phyloP scores from a whole-genome alignment of 2,329 filamentous ascomycete species.

The Fonsecaea monophora region DNA sequence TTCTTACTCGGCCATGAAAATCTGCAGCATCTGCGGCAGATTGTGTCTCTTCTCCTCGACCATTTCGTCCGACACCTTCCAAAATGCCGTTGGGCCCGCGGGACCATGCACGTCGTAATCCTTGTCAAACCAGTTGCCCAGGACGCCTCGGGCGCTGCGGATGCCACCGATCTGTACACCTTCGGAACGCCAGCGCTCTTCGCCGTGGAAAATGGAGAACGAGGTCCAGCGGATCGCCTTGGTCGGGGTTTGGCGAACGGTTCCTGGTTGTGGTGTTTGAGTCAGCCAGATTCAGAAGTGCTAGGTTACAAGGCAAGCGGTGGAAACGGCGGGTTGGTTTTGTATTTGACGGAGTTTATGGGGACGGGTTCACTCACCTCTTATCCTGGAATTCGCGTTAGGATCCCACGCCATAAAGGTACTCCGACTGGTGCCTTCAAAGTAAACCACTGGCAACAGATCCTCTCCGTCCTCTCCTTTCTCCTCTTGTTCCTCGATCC shows the following conservation, averaged over 20 bases:
- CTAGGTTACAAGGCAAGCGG: constrained; percentile 19
- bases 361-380: constrained; percentile 55
- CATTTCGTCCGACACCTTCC: constrained; percentile 70
- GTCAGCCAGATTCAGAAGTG: not conserved
- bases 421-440: constrained; percentile 66
- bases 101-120: constrained; percentile 73
- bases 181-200: constrained; percentile 78
- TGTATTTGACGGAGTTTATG: not conserved
- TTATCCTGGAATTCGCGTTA: constrained; percentile 70
- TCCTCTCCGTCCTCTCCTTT: constrained; percentile 51
- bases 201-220: constrained; percentile 68
- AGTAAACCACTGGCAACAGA: constrained; percentile 67
- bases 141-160: constrained; percentile 68
- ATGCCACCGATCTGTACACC: constrained; percentile 75
- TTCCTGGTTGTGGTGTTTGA: constrained; percentile 51
- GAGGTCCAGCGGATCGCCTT: constrained; percentile 79
- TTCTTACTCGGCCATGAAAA: constrained; percentile 20
- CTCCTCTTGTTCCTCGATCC: constrained; percentile 64
- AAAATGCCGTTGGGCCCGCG: constrained; percentile 76
- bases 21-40: constrained; percentile 21
- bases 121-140: constrained; percentile 82
- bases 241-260: constrained; percentile 69
- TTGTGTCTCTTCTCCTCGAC: constrained; percentile 34
- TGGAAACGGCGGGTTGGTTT: not conserved
- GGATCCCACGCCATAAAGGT: constrained; percentile 71